Evolutionary conservation across 768 basidiomycete species (phyloP), one percentile per base, ranked within the genome.

Genomic region (Auriculariales sp.): DNA sequence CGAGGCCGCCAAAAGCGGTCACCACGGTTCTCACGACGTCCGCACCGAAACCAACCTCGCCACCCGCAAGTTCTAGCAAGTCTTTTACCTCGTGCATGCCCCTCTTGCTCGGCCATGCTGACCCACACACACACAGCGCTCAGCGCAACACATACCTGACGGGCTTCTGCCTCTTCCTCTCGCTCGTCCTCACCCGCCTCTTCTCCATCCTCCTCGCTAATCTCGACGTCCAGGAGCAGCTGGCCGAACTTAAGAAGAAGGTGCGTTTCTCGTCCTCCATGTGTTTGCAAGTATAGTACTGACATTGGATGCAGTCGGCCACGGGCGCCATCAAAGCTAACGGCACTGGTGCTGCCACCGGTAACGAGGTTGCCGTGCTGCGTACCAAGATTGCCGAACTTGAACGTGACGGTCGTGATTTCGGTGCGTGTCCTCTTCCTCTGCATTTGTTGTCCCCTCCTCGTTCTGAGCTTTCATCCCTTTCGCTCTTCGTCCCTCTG

Each of bases 21-120:
- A 72, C 1, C 66, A 68, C 25, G 71, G 71, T 6, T 39, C 42
- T 48, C 73, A 66, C 55, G 77, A 91, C 59, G 74, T 79, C 12
- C 74, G 85, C 39, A 77, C 79, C 1, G 94, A 97, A 63, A 85
- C 86, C n/a, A 87, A 79, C 61, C 73, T 90, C 56, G 81, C 93
- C 0, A 90, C 91, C 25, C 77, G 91, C 53, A 92, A 92, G 65
- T 98, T 98, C 70, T 93, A 93, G 84, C n/a, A n/a, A n/a, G n/a
- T n/a, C n/a, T n/a, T n/a, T n/a, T n/a, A n/a, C n/a, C n/a, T n/a
- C n/a, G n/a, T n/a, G n/a, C n/a, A n/a, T n/a, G n/a, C n/a, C n/a
- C n/a, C n/a, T n/a, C 30, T 32, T 45, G 39, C 45, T 36, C n/a
- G n/a, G n/a, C n/a, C 27, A n/a, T 47, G 15, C 33, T 28, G 31